phyloP scores from a whole-genome alignment of 352 stramenopile species.

The Blastocystis sp. region DNA sequence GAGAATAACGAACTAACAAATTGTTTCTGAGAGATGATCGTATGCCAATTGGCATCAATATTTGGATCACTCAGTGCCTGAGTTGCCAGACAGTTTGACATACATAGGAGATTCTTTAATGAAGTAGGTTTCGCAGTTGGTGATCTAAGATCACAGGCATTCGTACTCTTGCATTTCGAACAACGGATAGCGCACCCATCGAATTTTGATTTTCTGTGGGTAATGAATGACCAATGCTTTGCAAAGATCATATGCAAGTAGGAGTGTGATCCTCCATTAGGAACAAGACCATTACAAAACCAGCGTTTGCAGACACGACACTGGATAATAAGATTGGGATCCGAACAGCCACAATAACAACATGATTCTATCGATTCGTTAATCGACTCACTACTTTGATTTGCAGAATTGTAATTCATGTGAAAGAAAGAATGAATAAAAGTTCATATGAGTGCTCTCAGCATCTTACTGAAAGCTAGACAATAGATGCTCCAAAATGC shows the following conservation, averaged over 20 bases:
- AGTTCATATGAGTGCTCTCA: too few species aligned
- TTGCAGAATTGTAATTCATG: background rate
- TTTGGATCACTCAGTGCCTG: conserved; percentile 93
- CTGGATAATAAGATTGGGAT: background rate
- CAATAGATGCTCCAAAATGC: background rate
- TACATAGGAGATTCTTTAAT: background rate
- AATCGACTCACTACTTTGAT: background rate
- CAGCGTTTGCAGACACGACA: conserved; percentile 38
- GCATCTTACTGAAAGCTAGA: background rate
- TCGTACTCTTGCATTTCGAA: background rate
- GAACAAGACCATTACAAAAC: conserved; percentile 34
- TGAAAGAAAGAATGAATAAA: background rate
- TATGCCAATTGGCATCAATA: conserved; percentile 93
- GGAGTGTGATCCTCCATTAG: background rate
- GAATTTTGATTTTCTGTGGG: background rate
- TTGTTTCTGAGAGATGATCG: conserved; percentile 89
- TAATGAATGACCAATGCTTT: background rate
- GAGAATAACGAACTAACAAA: conserved; percentile 70
- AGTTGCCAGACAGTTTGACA: conserved; percentile 84
- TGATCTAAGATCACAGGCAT: conserved; percentile 39
- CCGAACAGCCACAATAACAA: background rate
- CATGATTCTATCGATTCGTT: background rate
- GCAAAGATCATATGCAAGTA: conserved; percentile 33
- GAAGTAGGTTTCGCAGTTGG: background rate
- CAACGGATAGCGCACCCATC: background rate